Evolutionary conservation across 1,284 basidiomycete genomes (phyloP).

Genomic region (Phylloboletellus chloephorus): DNA sequence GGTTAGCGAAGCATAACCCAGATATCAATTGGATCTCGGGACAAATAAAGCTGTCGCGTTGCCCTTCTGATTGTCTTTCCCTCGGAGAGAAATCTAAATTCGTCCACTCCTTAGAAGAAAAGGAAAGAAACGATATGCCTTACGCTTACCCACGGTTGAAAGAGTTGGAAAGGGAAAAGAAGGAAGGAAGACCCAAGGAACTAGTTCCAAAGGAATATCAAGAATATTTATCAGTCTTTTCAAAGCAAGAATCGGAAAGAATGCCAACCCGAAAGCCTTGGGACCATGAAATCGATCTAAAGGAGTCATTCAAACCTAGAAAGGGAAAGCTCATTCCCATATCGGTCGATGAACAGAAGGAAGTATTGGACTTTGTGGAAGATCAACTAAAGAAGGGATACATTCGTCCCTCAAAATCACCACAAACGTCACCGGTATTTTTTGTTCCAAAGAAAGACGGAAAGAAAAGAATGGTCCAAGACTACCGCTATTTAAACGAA

Average conservation of each 20-base stretch:
- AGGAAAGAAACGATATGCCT: not conserved
- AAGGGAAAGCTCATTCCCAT: too few relatives aligned
- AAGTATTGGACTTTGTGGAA: too few relatives aligned
- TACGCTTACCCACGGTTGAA: not conserved
- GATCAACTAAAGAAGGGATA: too few relatives aligned
- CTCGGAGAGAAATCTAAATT: not conserved
- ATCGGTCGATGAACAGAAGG: too few relatives aligned
- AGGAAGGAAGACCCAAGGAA: not conserved
- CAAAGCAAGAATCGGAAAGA: not conserved
- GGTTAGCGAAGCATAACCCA: not conserved
- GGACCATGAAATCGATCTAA: not conserved
- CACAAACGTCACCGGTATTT: too few relatives aligned
- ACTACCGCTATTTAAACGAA: conserved; percentile 33
- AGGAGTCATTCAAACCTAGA: not conserved
- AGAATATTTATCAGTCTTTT: not conserved
- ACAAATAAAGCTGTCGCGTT: not conserved
- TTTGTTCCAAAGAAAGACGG: not conserved
- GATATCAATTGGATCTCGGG: not conserved
- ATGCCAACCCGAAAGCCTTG: not conserved
- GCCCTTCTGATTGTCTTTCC: not conserved
- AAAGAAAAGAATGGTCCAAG: conserved; percentile 7
- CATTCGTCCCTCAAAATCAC: too few relatives aligned
- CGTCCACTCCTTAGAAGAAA: not conserved
- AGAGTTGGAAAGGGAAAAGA: not conserved
- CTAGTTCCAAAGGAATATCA: conserved; percentile 1